A percentile compares a stretch with the other conserved stretches of the same genome.
Conservation (phyloP, 169 alveolate genomes). For the Babesia caballi region DNA sequence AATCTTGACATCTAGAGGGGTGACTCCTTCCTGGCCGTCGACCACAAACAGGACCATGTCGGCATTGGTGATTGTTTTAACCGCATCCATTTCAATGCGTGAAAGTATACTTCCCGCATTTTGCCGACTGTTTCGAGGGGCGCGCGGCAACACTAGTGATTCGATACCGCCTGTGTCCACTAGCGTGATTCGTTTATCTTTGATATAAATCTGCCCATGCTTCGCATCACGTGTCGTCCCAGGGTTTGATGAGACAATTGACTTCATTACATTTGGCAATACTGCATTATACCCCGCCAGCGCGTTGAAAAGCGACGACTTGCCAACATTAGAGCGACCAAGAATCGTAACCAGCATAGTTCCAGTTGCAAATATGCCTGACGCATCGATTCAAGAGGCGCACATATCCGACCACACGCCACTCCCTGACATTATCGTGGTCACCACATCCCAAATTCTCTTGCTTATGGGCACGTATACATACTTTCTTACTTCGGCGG, state of each 20-base stretch:
- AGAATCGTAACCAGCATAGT: slow-evolving; percentile 64
- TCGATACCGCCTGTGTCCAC: slow-evolving; percentile 78
- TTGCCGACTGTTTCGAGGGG: background rate
- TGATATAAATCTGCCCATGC: slow-evolving; percentile 67
- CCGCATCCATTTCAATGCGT: slow-evolving; percentile 52
- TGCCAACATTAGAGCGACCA: slow-evolving; percentile 80
- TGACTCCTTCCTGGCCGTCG: slow-evolving; percentile 75
- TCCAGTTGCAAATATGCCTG: too few relatives aligned
- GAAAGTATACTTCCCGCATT: background rate
- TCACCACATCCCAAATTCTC: too few relatives aligned
- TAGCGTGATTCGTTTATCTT: slow-evolving; percentile 67
- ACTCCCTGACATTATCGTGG: too few relatives aligned
- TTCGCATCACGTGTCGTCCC: slow-evolving; percentile 68
- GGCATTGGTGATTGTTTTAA: slow-evolving; percentile 62
- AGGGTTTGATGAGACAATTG: slow-evolving; percentile 52
- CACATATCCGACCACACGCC: too few relatives aligned
- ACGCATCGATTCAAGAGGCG: too few relatives aligned
- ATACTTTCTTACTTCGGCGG: too few relatives aligned
- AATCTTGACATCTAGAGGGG: slow-evolving; percentile 71
- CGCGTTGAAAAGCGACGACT: slow-evolving; percentile 74
- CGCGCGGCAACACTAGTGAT: slow-evolving; percentile 27
- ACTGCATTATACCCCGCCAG: slow-evolving; percentile 44
- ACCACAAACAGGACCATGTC: slow-evolving; percentile 70
- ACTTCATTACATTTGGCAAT: slow-evolving; percentile 32
- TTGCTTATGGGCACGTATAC: too few relatives aligned